Base-by-base conservation (phyloP, 2,329 filamentous ascomycete species). In the Fusarium illudens region DNA sequence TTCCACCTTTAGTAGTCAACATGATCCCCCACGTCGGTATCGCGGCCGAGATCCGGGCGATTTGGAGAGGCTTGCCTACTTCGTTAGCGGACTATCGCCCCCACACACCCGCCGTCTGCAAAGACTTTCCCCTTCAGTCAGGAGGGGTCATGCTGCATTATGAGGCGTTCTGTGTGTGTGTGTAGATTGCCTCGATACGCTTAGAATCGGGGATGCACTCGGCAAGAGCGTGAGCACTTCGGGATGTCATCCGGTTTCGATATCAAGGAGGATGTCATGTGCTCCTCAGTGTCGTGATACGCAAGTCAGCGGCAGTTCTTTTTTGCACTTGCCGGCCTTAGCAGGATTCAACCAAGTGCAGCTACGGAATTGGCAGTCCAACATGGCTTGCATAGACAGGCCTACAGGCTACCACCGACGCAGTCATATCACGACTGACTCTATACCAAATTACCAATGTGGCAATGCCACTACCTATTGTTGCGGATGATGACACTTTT, bases 41-140 rank as follows among this genome's bases (percentile, higher is more conserved):
- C 48, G 17, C n/a, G 0, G 11, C 19, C 34, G 34, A 65, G 15
- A 54, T 9, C 55, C 39, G 46, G 7, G 48, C 22, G 55, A n/a
- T 1, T 17, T 58, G 65, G 17, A 29, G 22, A 68, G 20, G n/a
- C 52, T 55, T 68, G 37, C 65, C 57, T 36, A 6, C 39, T 68
- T 54, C 2, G n/a, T 20, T 4, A 6, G 17, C 15, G 29, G 12
- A 22, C 19, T 19, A 4, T 19, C 25, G 4, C 9, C 46, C 46
- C 65, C 65, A 62, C 60, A 1, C 48, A 34, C 1, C 39, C 37
- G 55, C 44, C 51, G 36, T 33, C 13, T 57, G 65, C 65, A 51
- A 68, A 44, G 46, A 65, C 65, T 55, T 68, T 55, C 65, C 65
- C 52, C 1, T 46, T 34, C 20, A 65, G 39, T 6, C 12, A 37